Conservation (phyloP, 306 rosid genomes). For the Abrus pulchellus region DNA sequence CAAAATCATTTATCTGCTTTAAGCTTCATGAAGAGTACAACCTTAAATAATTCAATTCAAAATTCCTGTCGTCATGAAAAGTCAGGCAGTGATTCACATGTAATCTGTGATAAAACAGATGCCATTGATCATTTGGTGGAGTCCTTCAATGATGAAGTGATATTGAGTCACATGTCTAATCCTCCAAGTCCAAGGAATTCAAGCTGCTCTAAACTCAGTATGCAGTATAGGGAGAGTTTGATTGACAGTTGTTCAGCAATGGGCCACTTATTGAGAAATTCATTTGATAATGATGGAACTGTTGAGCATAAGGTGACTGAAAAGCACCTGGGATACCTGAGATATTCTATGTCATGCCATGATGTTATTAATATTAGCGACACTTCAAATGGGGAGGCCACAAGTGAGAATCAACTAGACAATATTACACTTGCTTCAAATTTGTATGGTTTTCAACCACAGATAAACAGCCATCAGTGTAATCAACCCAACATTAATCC, state of each 20-base stretch:
- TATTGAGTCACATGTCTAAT: slow-evolving; percentile 51
- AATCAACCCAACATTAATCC: slow-evolving; percentile 72
- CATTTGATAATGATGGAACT: slow-evolving; percentile 45
- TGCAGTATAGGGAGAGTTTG: slow-evolving; percentile 47
- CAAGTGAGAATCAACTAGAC: slow-evolving; percentile 52
- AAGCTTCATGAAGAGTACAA: slow-evolving; percentile 59
- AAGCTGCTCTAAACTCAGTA: slow-evolving; percentile 50
- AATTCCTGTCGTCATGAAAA: slow-evolving; percentile 57
- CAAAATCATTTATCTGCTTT: slow-evolving; percentile 68
- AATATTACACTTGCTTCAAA: slow-evolving; percentile 49
- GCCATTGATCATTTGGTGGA: slow-evolving; percentile 41
- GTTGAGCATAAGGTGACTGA: slow-evolving; percentile 48
- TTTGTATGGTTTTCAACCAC: slow-evolving; percentile 50
- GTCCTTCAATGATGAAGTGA: slow-evolving; percentile 51
- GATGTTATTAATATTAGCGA: slow-evolving; percentile 44
- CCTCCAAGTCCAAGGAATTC: slow-evolving; percentile 54
- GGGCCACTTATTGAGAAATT: slow-evolving; percentile 43
- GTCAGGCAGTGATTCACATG: slow-evolving; percentile 50
- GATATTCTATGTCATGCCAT: slow-evolving; percentile 52
- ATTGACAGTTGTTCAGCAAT: slow-evolving; percentile 43
- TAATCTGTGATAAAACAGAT: slow-evolving; percentile 52
- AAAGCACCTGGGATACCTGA: slow-evolving; percentile 50
- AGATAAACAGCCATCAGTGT: slow-evolving; percentile 51
- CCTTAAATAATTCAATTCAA: slow-evolving; percentile 52
- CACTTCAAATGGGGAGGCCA: slow-evolving; percentile 49